Evolutionary conservation across 371 early-diverging fungal species (phyloP).

Genomic region (Zychaea mexicana): DNA sequence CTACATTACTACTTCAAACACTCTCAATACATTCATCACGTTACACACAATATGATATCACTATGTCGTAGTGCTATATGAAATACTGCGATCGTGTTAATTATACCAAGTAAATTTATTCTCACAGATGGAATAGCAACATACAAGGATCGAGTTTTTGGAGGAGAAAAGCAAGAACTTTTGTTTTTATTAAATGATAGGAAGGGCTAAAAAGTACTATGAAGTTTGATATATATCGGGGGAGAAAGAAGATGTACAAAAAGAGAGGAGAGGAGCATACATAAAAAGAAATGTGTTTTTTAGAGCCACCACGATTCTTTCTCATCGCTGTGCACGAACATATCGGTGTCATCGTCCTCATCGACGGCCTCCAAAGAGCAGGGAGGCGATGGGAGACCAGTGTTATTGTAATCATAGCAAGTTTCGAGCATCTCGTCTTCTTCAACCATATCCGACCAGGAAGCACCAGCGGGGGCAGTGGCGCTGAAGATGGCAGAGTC

Average conservation of each 20-base stretch:
- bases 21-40: neutral
- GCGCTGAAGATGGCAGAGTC: slow-evolving; percentile 44
- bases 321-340: slow-evolving; percentile 47
- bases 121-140: too few relatives aligned
- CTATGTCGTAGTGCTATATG: too few relatives aligned
- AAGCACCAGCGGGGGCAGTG: slow-evolving; percentile 11
- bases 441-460: slow-evolving; percentile 40
- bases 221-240: neutral
- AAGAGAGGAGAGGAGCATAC: neutral
- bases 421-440: slow-evolving; percentile 21
- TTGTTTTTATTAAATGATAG: neutral
- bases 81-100: too few relatives aligned
- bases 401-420: neutral
- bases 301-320: slow-evolving; percentile 49
- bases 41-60: neutral
- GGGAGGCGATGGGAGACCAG: slow-evolving; percentile 5
- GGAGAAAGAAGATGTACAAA: neutral
- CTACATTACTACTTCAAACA: neutral
- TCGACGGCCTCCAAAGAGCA: slow-evolving; percentile 7
- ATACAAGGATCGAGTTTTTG: too few relatives aligned
- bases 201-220: neutral
- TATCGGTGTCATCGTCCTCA: slow-evolving; percentile 37
- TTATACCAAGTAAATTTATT: too few relatives aligned
- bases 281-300: neutral
- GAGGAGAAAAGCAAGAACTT: neutral